Conservation (phyloP, 495 filamentous ascomycete species). For the Talaromyces adpressus region DNA sequence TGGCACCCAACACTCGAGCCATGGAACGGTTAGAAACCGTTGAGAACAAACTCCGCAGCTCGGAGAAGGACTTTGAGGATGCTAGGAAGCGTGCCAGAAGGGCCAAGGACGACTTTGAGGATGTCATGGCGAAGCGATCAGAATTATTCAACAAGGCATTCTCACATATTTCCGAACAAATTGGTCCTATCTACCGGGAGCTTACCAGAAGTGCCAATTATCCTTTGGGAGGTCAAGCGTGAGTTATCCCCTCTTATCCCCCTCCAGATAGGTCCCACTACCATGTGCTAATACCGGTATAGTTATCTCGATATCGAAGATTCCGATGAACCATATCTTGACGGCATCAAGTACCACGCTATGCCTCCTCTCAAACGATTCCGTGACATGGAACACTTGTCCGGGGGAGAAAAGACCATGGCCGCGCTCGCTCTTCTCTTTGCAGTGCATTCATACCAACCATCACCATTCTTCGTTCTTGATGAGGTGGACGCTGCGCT, state of each 20-base stretch:
- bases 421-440: constrained; percentile 92
- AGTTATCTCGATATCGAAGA: constrained; percentile 89
- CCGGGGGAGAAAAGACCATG: constrained; percentile 98
- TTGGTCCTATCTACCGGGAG: constrained; percentile 88
- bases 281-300: not conserved
- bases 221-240: constrained; percentile 85
- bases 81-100: constrained; percentile 63
- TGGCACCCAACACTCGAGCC: constrained; percentile 92
- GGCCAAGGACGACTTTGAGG: constrained; percentile 75
- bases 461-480: constrained; percentile 93
- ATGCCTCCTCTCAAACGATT: constrained; percentile 99
- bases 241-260: constrained; percentile 14
- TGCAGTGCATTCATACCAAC: constrained; percentile 91
- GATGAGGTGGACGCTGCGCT: constrained; percentile 98
- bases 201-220: constrained; percentile 79
- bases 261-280: not conserved
- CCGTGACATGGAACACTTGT: constrained; percentile 97
- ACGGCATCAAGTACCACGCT: constrained; percentile 94
- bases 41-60: constrained; percentile 72
- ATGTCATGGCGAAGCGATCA: constrained; percentile 72
- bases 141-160: constrained; percentile 95
- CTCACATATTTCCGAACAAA: constrained; percentile 89
- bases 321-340: constrained; percentile 82
- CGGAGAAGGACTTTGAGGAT: constrained; percentile 84
- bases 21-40: constrained; percentile 87